Evolutionary conservation across 2,329 filamentous ascomycete genomes (phyloP).

Genomic region (Cucurbitaria berberidis): DNA sequence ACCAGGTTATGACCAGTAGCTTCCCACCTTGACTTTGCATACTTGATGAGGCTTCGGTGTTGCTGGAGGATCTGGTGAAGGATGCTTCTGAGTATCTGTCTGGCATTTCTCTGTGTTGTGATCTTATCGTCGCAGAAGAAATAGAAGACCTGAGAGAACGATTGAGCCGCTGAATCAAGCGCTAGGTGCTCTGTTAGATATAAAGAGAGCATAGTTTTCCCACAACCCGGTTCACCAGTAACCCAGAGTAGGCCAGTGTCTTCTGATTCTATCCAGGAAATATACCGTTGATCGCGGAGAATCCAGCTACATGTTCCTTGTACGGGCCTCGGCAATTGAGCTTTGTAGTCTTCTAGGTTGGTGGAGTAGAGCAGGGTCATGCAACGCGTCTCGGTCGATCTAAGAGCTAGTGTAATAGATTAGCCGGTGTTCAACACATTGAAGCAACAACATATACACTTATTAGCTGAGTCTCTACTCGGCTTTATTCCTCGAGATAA

Average conservation of each 20-base stretch:
- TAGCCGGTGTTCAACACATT: too few relatives aligned
- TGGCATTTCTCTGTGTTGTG: slow-evolving; percentile 44
- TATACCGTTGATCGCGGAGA: slow-evolving; percentile 34
- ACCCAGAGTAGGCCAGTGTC: slow-evolving; percentile 46
- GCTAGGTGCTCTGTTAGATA: slow-evolving; percentile 43
- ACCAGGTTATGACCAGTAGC: slow-evolving; percentile 40
- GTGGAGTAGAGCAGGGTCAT: slow-evolving; percentile 41
- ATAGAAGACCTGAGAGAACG: slow-evolving; percentile 28
- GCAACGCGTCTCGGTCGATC: slow-evolving; percentile 42
- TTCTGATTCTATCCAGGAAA: slow-evolving; percentile 37
- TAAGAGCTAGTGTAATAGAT: slow-evolving; percentile 37
- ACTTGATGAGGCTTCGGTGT: slow-evolving; percentile 41
- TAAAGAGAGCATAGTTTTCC: slow-evolving; percentile 48
- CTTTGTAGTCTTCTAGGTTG: slow-evolving; percentile 40
- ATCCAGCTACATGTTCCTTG: slow-evolving; percentile 50
- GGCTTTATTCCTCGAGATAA: slow-evolving; percentile 1
- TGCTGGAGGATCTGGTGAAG: slow-evolving; percentile 46
- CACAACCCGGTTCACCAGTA: slow-evolving; percentile 47
- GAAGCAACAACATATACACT: too few relatives aligned
- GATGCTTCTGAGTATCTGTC: slow-evolving; percentile 44
- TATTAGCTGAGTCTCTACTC: slow-evolving; percentile 13
- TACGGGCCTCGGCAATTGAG: slow-evolving; percentile 35
- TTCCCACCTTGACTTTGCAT: slow-evolving; percentile 43
- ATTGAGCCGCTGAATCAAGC: slow-evolving; percentile 6
- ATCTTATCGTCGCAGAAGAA: slow-evolving; percentile 49